A percentile compares a stretch with the other conserved stretches of the same genome.
phyloP scores from a whole-genome alignment of 2,329 filamentous ascomycete species.

The Aspergillaceae sp. region DNA sequence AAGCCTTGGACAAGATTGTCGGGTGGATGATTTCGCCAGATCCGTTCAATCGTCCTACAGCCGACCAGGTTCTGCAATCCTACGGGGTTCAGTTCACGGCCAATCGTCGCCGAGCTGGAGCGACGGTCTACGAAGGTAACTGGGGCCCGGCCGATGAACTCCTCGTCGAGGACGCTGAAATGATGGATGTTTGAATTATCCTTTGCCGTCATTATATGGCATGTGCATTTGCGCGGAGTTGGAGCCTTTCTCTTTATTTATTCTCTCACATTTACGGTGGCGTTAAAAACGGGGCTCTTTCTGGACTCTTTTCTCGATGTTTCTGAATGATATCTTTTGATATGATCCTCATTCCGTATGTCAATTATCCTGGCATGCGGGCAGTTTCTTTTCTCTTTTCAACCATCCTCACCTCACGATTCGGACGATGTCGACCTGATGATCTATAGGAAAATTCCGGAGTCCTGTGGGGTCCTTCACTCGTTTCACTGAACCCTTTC shows the following conservation, averaged over 20 bases:
- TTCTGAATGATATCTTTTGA: too few species aligned
- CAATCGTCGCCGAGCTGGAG: constrained; percentile 67
- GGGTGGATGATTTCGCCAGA: constrained; percentile 78
- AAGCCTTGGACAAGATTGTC: constrained; percentile 76
- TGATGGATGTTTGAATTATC: constrained; percentile 50
- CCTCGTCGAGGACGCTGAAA: constrained; percentile 51
- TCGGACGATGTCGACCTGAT: background rate
- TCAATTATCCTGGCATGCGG: too few species aligned
- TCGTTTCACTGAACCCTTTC: constrained; percentile 1
- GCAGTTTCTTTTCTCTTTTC: background rate
- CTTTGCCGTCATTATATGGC: constrained; percentile 12
- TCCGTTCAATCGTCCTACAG: constrained; percentile 62
- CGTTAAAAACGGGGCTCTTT: constrained; percentile 12
- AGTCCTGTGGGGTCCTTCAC: constrained; percentile 2
- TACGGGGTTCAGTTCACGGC: constrained; percentile 75
- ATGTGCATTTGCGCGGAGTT: constrained; percentile 28
- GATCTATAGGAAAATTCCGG: constrained; percentile 1
- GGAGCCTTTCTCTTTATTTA: constrained; percentile 9
- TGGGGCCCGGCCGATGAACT: constrained; percentile 74
- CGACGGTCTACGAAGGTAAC: constrained; percentile 92
- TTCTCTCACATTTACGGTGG: constrained; percentile 11
- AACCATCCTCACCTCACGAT: constrained; percentile 2
- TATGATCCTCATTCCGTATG: background rate
- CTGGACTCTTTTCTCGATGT: background rate
- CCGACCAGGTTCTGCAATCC: constrained; percentile 63